Percentiles rank a stretch among this genome's conserved stretches.
Conservation (phyloP, 164 flowering plant genomes). For the Vitis rotundifolia region DNA sequence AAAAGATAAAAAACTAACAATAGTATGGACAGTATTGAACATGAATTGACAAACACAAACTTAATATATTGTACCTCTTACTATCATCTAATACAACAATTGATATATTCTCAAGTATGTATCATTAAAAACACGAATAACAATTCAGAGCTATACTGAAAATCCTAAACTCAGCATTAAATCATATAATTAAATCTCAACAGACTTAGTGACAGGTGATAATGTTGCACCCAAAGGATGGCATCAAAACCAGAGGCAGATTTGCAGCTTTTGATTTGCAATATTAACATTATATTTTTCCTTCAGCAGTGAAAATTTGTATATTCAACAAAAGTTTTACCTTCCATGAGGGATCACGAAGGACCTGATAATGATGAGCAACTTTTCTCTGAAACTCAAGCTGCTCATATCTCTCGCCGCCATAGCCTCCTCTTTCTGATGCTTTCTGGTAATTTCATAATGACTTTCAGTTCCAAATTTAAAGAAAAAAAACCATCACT, state of each 20-base stretch:
- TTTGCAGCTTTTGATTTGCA: background rate
- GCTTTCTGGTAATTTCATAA: conserved; percentile 59
- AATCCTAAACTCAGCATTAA: background rate
- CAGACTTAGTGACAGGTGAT: background rate
- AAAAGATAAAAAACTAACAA: too few relatives aligned
- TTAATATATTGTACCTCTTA: too few relatives aligned
- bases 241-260: background rate
- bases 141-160: background rate
- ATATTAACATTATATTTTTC: background rate
- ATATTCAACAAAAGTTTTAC: conserved; percentile 25
- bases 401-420: conserved; percentile 86
- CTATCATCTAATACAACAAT: background rate
- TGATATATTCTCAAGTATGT: background rate
- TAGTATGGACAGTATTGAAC: too few relatives aligned
- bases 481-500: background rate
- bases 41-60: too few relatives aligned
- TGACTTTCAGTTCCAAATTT: background rate
- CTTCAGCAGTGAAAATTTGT: too few relatives aligned
- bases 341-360: conserved; percentile 79
- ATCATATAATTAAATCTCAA: background rate
- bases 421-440: conserved; percentile 88
- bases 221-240: background rate
- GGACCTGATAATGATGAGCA: conserved; percentile 47
- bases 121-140: background rate
- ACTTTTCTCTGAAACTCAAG: conserved; percentile 86